Conservation (phyloP, 2,329 filamentous ascomycete genomes). For the Colletotrichum aenigma region DNA sequence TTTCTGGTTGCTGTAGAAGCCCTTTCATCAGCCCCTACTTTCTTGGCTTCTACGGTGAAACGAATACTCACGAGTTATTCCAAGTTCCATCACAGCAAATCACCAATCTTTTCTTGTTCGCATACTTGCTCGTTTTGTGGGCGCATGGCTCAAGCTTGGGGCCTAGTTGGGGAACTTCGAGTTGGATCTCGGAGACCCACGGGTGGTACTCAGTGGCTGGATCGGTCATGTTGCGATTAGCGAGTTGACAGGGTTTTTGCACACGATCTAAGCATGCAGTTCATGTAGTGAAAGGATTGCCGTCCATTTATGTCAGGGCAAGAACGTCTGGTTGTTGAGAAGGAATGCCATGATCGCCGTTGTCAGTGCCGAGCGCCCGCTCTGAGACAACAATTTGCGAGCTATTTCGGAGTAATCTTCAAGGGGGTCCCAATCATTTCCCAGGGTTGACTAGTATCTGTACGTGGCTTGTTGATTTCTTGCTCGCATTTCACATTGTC, state of each 20-base stretch:
- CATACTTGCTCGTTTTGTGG: neutral
- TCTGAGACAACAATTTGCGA: neutral
- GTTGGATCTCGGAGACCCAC: neutral
- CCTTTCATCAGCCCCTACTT: neutral
- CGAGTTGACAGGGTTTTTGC: fast-evolving
- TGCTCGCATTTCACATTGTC: fast-evolving
- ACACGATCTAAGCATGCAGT: fast-evolving
- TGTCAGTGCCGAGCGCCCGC: neutral
- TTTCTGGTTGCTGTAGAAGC: neutral
- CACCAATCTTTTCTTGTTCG: conserved; percentile 27
- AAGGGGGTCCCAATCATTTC: neutral
- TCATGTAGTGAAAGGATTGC: fast-evolving
- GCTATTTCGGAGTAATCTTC: neutral
- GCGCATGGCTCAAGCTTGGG: conserved; percentile 1
- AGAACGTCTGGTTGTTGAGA: neutral
- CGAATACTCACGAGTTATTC: conserved; percentile 27
- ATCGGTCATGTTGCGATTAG: neutral
- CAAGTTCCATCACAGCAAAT: conserved; percentile 42
- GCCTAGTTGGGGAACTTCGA: neutral
- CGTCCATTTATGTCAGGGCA: neutral
- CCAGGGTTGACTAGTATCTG: neutral
- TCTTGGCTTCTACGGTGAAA: neutral
- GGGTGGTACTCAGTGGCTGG: neutral
- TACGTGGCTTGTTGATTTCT: neutral
- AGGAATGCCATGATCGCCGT: neutral